Percentiles rank a stretch among this genome's conserved stretches.
These are phyloP conservation scores for Candida buenavistaensis DNA, from an alignment of 1,139 yeast genomes.

Conservation along the genomic window DNA sequence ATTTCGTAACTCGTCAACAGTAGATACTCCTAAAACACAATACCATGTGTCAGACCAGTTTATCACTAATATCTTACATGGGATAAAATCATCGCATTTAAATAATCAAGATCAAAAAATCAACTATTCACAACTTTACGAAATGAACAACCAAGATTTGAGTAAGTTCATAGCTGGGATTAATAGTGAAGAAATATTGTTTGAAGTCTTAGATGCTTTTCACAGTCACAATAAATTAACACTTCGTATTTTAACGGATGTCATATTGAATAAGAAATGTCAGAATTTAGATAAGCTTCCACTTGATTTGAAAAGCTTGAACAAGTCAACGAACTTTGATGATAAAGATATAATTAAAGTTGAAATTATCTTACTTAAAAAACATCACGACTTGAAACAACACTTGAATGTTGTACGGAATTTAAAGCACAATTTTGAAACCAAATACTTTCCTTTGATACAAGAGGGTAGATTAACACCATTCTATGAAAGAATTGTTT, in stretches of 20 bases:
- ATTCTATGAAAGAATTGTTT: slow-evolving; percentile 42
- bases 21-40: slow-evolving; percentile 1
- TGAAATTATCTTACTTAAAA: slow-evolving; percentile 34
- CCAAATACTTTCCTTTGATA: slow-evolving; percentile 29
- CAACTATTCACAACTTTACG: slow-evolving; percentile 13
- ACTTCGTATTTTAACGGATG: slow-evolving; percentile 25
- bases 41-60: slow-evolving; percentile 15
- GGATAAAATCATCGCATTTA: slow-evolving; percentile 19
- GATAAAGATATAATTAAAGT: slow-evolving; percentile 18
- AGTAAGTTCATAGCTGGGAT: slow-evolving; percentile 22
- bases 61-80: slow-evolving; percentile 21
- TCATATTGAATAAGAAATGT: slow-evolving; percentile 30
- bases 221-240: slow-evolving; percentile 28
- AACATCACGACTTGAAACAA: slow-evolving; percentile 32
- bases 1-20: slow-evolving; percentile 13
- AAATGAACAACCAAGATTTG: slow-evolving; percentile 22
- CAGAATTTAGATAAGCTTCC: slow-evolving; percentile 25
- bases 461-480: slow-evolving; percentile 25
- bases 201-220: slow-evolving; percentile 29
- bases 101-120: slow-evolving; percentile 11
- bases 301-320: slow-evolving; percentile 5
- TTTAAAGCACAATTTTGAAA: slow-evolving; percentile 28
- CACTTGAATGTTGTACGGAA: slow-evolving; percentile 34
- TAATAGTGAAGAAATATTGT: slow-evolving; percentile 23
- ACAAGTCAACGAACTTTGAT: slow-evolving; percentile 1